These are phyloP conservation scores for Pseudoneurospora amorphoporcata DNA, from an alignment of 495 filamentous ascomycete species.

Conservation along the genomic window DNA sequence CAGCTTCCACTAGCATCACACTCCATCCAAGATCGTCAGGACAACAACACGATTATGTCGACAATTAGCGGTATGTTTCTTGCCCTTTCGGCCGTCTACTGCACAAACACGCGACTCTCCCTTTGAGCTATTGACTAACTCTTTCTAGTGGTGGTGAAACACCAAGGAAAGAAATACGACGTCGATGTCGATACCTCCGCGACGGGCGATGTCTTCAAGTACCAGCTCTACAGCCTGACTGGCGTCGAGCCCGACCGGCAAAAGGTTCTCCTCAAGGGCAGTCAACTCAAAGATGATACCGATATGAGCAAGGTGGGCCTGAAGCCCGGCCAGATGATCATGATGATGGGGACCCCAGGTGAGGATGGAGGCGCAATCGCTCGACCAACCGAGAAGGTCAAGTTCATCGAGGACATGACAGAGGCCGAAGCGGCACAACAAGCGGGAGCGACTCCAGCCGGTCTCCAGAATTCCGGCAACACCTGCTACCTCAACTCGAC, in stretches of 20 bases:
- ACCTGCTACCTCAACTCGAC: constrained; percentile 98
- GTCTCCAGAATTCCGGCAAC: constrained; percentile 87
- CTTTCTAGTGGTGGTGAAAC: constrained; percentile 74
- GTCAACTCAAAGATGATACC: constrained; percentile 90
- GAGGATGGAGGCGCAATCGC: constrained; percentile 49
- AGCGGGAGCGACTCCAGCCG: constrained; percentile 77
- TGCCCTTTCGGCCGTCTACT: background rate
- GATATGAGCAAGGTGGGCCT: constrained; percentile 71
- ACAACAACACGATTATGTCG: constrained; percentile 11
- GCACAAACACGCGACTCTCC: background rate
- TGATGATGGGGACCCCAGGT: constrained; percentile 93
- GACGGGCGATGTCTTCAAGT: constrained; percentile 88
- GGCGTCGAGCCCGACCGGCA: constrained; percentile 94
- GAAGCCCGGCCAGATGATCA: constrained; percentile 78
- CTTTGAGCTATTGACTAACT: constrained; percentile 6
- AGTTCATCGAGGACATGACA: constrained; percentile 96
- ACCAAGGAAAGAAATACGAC: constrained; percentile 87
- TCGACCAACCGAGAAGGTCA: constrained; percentile 70
- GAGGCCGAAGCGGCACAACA: constrained; percentile 80
- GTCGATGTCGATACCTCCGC: constrained; percentile 80
- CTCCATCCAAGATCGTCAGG: background rate
- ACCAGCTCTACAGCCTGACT: constrained; percentile 87
- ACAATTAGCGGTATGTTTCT: constrained; percentile 16
- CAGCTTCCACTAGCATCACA: background rate
- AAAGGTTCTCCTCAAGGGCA: constrained; percentile 89